Conservation (phyloP, 495 filamentous ascomycete species). For the Cenococcum geophilum region DNA sequence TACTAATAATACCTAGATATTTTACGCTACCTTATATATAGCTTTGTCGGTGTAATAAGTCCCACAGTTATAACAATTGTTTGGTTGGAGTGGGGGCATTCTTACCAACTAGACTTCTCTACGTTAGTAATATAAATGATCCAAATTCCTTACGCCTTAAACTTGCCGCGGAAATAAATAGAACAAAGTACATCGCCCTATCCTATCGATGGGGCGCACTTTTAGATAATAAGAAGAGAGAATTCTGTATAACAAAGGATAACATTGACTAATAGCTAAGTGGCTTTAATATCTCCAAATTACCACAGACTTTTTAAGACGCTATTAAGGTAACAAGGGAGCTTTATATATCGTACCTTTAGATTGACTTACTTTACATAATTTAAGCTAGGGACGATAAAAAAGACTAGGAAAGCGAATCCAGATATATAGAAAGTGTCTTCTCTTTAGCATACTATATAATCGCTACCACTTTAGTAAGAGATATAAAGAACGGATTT, state of each 20-base stretch:
- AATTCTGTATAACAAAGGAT: background rate
- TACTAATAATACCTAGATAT: background rate
- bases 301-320: too few relatives aligned
- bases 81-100: background rate
- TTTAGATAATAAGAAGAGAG: background rate
- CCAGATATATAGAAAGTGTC: background rate
- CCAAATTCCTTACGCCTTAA: slow-evolving; percentile 6
- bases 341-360: too few relatives aligned
- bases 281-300: background rate
- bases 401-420: slow-evolving; percentile 2
- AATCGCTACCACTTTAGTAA: background rate
- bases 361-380: too few relatives aligned
- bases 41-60: slow-evolving; percentile 14
- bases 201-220: background rate
- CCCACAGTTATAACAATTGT: slow-evolving; percentile 1
- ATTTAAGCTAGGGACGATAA: too few relatives aligned
- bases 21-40: slow-evolving; percentile 12
- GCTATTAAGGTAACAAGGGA: too few relatives aligned
- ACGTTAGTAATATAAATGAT: slow-evolving; percentile 9
- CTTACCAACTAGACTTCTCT: slow-evolving; percentile 14
- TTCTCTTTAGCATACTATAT: background rate
- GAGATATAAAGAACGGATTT: too few relatives aligned
- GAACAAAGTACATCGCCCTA: slow-evolving; percentile 6
- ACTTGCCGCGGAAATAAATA: background rate
- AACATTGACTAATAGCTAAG: background rate